A percentile compares a stretch with the other conserved stretches of the same genome.
Conservation (phyloP, 192 early-diverging fungal species). For the Coemansia aciculifera region DNA sequence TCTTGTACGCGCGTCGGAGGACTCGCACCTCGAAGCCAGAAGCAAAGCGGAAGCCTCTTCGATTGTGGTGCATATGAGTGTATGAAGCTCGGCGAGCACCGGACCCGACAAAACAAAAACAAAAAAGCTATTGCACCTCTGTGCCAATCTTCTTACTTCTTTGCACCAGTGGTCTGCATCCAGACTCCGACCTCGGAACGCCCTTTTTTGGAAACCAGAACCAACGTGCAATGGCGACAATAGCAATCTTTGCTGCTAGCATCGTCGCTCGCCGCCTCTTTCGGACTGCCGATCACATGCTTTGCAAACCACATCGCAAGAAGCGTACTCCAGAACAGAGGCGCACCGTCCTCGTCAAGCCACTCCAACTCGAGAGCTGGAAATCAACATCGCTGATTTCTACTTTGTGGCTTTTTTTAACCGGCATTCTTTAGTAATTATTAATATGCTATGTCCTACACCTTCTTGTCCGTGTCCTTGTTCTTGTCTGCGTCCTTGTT, state of each 20-base stretch:
- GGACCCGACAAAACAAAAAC: background rate
- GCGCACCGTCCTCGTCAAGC: background rate
- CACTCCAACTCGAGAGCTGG: background rate
- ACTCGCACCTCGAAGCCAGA: background rate
- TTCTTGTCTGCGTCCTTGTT: background rate
- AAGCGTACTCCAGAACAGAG: background rate
- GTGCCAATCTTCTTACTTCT: background rate
- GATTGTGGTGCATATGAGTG: background rate
- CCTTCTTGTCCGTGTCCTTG: background rate
- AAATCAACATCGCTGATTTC: background rate
- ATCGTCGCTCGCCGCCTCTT: background rate
- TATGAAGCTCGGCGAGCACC: background rate
- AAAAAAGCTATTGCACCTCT: background rate
- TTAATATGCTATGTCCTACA: background rate
- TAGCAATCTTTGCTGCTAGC: background rate
- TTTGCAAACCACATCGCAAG: background rate
- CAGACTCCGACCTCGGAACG: slow-evolving; percentile 1
- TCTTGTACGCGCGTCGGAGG: background rate
- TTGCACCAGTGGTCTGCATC: background rate
- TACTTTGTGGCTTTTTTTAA: background rate
- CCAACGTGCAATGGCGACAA: background rate
- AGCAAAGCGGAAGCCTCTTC: slow-evolving; percentile 4
- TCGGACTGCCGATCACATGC: slow-evolving; percentile 6
- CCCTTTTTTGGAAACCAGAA: background rate
- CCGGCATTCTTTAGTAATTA: background rate